Evolutionary conservation across 257 asterid genomes (phyloP).

Genomic region (Ilex asprella): DNA sequence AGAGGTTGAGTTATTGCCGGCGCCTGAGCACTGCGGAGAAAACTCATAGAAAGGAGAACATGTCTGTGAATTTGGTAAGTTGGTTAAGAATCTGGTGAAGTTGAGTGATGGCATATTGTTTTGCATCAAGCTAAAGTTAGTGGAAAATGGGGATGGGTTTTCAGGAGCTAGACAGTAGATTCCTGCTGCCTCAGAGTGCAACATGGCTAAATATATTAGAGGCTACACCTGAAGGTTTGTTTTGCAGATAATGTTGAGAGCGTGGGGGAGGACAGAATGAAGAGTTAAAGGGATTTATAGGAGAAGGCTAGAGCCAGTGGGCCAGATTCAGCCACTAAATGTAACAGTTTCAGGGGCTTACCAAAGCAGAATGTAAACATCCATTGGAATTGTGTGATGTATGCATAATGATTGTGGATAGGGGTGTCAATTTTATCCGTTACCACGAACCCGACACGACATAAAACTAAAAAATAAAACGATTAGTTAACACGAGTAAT

Average conservation of each 20-base stretch:
- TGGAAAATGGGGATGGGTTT: conserved; percentile 33
- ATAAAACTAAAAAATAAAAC: too few relatives aligned
- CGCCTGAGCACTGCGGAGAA: conserved; percentile 21
- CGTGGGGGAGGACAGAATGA: conserved; percentile 34
- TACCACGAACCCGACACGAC: too few relatives aligned
- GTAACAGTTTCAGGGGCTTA: too few relatives aligned
- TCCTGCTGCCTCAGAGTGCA: conserved; percentile 43
- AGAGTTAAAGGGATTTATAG: conserved; percentile 45
- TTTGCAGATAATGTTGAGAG: conserved; percentile 18
- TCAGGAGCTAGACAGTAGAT: conserved; percentile 39
- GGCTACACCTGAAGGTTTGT: conserved; percentile 4
- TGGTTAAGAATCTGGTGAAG: conserved; percentile 26
- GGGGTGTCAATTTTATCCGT: too few relatives aligned
- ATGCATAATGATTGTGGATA: too few relatives aligned
- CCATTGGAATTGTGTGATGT: too few relatives aligned
- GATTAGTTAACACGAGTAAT: too few relatives aligned
- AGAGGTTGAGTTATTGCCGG: conserved; percentile 64
- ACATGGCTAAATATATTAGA: conserved; percentile 33
- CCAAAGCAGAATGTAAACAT: too few relatives aligned
- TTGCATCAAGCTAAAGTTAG: conserved; percentile 34
- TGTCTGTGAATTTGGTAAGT: conserved; percentile 27
- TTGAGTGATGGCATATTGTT: conserved; percentile 38
- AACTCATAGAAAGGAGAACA: conserved; percentile 29
- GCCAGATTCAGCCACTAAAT: too few relatives aligned
- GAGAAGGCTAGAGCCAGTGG: conserved; percentile 22